Evolutionary conservation across 2,329 filamentous ascomycete species (phyloP).

Genomic region (Xylariaceae sp.): DNA sequence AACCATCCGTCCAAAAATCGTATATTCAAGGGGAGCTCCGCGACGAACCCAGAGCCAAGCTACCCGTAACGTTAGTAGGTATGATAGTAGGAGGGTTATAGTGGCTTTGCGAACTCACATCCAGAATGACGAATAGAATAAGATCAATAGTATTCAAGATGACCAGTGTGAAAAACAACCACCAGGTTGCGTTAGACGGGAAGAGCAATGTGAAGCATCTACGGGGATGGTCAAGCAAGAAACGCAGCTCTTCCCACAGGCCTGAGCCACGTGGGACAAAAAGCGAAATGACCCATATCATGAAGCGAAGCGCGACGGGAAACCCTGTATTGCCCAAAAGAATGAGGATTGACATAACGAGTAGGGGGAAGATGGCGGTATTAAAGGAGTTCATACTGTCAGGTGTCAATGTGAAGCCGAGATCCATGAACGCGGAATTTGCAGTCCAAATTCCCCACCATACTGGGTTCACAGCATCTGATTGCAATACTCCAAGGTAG

Average conservation of each 20-base stretch:
- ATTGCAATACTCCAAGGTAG: conserved; percentile 64
- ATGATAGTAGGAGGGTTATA: too few species aligned
- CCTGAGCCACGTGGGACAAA: conserved; percentile 61
- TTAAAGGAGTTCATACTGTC: conserved; percentile 94
- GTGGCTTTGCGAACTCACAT: too few species aligned
- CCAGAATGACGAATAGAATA: conserved; percentile 87
- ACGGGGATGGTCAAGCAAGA: conserved; percentile 89
- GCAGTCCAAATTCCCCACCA: conserved; percentile 96
- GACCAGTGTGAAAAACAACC: conserved; percentile 84
- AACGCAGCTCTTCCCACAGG: conserved; percentile 84
- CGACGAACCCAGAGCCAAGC: conserved; percentile 69
- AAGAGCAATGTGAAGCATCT: conserved; percentile 96
- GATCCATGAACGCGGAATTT: conserved; percentile 85
- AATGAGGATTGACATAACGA: conserved; percentile 80
- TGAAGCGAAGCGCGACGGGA: conserved; percentile 86
- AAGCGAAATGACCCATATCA: conserved; percentile 79
- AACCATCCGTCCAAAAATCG: conserved; percentile 84
- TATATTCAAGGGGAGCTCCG: conserved; percentile 63
- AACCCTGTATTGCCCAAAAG: conserved; percentile 95
- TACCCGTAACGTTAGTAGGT: conserved; percentile 30
- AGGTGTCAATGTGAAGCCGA: conserved; percentile 88
- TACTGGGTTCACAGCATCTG: conserved; percentile 57
- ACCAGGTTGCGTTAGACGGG: conserved; percentile 87
- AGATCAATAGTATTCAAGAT: conserved; percentile 80
- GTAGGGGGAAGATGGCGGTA: conserved; percentile 67